Evolutionary conservation across 495 filamentous ascomycete genomes (phyloP), one percentile per base, ranked within the genome.

Genomic region (Xylaria telfairii): DNA sequence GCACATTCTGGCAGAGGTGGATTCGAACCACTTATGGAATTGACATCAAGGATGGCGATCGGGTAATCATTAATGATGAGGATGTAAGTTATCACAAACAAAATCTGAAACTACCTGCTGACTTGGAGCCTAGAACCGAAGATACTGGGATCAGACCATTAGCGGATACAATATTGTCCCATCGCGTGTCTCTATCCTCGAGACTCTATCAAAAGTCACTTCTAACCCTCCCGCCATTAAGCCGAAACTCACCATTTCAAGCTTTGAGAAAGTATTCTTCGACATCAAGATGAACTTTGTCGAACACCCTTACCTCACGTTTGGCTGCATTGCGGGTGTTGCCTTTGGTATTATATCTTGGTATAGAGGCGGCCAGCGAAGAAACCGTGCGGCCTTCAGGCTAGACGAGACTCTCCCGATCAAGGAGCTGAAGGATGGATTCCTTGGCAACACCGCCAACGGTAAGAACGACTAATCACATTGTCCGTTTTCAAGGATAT

Each of bases 1-100:
- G 94, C 60, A 89, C 93, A 28, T 98, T 98, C 80, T 99, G 96
- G 96, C 94, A 98, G 79, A 87, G 95, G 46, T 99, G 96, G 96
- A 89, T 99, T 66, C 86, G 94, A 56, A 96, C 90, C 21, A 97
- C 94, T 0, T 99, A 97, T 78, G 96, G 96, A 49, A 91, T 98
- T 72, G 91, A 95, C 75, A 90, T 94, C 30, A 84, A 82, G 63
- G 91, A 93, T 56, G 93, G 94, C 47, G 96, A 98, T 80, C 87
- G 93, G 65, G 94, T 99, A 49, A 92, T 99, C 64, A 95, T 99
- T 80, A 97, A 98, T 71, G 96, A 99, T 78, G 92, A 98, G 83
- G 95, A 97, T 81, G 94, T 97, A 85, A 90, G 92, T 88, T 68
- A 12, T 41, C 30, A 24, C 2, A 19, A 47, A 21, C 47, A 2